phyloP scores from a whole-genome alignment of 2,329 filamentous ascomycete genomes.

The Fusarium sp. region DNA sequence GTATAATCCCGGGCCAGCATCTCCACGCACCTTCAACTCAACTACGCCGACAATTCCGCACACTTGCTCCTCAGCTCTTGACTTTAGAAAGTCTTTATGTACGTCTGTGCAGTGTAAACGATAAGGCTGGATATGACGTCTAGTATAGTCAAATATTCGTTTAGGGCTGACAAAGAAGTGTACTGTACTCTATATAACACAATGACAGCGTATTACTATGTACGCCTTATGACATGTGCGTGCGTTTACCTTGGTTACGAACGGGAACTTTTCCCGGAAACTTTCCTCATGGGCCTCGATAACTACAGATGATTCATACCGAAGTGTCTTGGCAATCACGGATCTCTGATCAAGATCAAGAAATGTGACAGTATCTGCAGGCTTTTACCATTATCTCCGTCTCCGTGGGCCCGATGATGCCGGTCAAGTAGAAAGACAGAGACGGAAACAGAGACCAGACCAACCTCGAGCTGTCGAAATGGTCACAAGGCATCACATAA shows the following conservation, averaged over 20 bases:
- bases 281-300: background rate
- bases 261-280: background rate
- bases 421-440: background rate
- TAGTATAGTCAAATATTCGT: background rate
- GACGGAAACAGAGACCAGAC: background rate
- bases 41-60: slow-evolving; percentile 16
- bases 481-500: slow-evolving; percentile 14
- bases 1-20: background rate
- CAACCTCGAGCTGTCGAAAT: background rate
- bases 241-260: background rate
- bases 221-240: background rate
- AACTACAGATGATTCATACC: background rate
- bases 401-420: slow-evolving; percentile 12
- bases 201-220: background rate
- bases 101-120: background rate
- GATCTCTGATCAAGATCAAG: background rate
- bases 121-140: slow-evolving; percentile 24
- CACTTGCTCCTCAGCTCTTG: background rate
- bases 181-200: too few relatives aligned
- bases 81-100: background rate
- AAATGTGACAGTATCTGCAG: background rate
- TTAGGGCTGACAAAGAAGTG: slow-evolving; percentile 13
- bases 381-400: slow-evolving; percentile 5
- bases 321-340: slow-evolving; percentile 19
- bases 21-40: background rate